Evolutionary conservation across 805 yeast genomes (phyloP), one percentile per base, ranked within the genome.

Genomic region (Kockiozyma suomiensis): DNA sequence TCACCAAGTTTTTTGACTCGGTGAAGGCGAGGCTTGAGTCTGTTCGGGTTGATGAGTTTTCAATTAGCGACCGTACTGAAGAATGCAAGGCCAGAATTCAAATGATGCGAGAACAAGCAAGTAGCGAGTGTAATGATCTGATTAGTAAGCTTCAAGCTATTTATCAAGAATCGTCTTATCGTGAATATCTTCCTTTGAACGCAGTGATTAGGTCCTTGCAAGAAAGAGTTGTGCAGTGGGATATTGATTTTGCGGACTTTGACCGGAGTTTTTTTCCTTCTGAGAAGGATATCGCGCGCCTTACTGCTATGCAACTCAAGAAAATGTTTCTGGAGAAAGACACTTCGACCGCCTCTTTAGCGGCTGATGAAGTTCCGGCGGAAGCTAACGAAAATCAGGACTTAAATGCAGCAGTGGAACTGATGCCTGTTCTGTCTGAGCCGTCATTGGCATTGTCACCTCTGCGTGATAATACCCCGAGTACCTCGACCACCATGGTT

Each of bases 281-380:
- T 7, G 98, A 94, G 72, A 89, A 86, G 69, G 99, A 94, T 79
- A 88, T 94, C 66, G 85, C 96, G 4, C 80, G 90, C 64, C 88
- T 94, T 46, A 92, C 99, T 1, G 88, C 96, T 3, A 86, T 86
- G 67, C 98, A 93, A 70, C 76, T 93, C 68, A 84, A 85, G 61
- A 87, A 86, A 66, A 79, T 92, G 50, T 85, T 93, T 66, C 74
- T 82, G 68, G 91, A 85, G 56, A 32, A 55, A 26, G 62, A 62
- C 32, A 59, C 54, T 40, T 65, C 64, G 58, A 56, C 38, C 50
- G 61, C 47, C 50, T 54, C 57, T n/a, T 60, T 40, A 28, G 62
- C 26, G 23, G 59, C 41, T 58, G 67, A 55, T 3, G 64, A 64
- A 1, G 32, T 23, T 10, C 42, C 61, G 8, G 45, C 58, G 4